phyloP scores from a whole-genome alignment of 169 alveolate species.

The Theileria orientalis region DNA sequence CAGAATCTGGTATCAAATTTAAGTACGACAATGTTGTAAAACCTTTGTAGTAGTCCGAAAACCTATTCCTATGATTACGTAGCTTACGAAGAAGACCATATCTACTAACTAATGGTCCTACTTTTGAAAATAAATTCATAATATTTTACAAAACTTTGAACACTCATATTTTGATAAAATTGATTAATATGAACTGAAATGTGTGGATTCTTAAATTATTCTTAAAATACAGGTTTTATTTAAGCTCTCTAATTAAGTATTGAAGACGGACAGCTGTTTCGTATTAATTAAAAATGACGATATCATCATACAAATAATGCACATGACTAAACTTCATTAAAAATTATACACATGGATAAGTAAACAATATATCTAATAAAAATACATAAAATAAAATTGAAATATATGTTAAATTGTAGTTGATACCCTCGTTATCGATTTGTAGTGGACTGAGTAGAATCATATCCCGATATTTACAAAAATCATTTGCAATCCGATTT shows the following conservation, averaged over 20 bases:
- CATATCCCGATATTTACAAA: slow-evolving; percentile 3
- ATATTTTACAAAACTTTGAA: background rate
- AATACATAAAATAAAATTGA: background rate
- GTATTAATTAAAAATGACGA: too few species aligned
- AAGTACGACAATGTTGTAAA: background rate
- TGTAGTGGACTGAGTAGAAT: background rate
- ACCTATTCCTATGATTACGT: too few species aligned
- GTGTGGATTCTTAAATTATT: background rate
- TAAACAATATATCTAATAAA: background rate
- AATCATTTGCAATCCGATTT: background rate
- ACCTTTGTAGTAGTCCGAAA: too few species aligned
- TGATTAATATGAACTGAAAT: background rate
- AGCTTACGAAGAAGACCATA: too few species aligned
- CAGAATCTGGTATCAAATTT: slow-evolving; percentile 9
- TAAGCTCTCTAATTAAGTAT: too few species aligned
- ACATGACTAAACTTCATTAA: background rate
- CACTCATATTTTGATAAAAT: background rate
- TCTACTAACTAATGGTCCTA: background rate
- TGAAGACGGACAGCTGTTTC: too few species aligned
- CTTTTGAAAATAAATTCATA: background rate
- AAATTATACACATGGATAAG: background rate
- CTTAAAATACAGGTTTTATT: background rate
- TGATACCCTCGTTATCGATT: background rate
- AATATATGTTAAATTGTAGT: background rate
- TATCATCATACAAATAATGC: too few species aligned